Base-by-base conservation (phyloP, 2,329 filamentous ascomycete species). In the Ophiostoma tasmaniense region DNA sequence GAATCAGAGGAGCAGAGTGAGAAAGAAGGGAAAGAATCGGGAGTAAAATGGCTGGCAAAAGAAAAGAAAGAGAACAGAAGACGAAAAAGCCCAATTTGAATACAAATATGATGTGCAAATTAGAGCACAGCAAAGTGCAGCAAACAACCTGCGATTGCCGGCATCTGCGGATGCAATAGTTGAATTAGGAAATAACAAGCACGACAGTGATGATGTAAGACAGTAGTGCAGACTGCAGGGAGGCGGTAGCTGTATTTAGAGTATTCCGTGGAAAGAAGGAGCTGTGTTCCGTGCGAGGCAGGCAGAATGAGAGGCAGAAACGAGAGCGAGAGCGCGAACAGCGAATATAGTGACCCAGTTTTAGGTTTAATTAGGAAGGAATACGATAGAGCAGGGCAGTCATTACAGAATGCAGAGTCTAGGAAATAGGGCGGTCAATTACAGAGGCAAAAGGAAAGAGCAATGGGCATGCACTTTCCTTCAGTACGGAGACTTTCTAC, bases 171-270 rank as follows among this genome's bases (percentile, higher is more conserved):
- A 61, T 61, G 55, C 55, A 30, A 52, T 25, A 30, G 55, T 28
- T 61, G 25, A 25, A 61, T 17, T 30, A 30, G 55, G 55, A 61
- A 61, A 61, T 61, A 4, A 30, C 25, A 61, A 61, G 55, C 55
- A 61, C 55, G 55, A 61, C 55, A 61, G 55, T 61, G 55, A 61
- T 61, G 55, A 61, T 61, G 55, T 61, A 61, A 61, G 55, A 61
- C 25, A 45, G 42, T 45, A 45, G 42, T n/a, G 42, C 42, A 45
- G 42, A 45, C 17, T 20, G 42, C 42, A 7, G 42, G 42, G 17
- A 7, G 42, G 17, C 5, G 10, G 45, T 50, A 6, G 45, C 37
- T 39, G 37, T 39, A 13, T 39, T 3, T 13, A 39, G 37, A 13
- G 37, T 55, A 55, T 25, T 55, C 50, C 50, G 50, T 61, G 55